phyloP scores from a whole-genome alignment of 345 rosid genomes.

The Combretum micranthum region DNA sequence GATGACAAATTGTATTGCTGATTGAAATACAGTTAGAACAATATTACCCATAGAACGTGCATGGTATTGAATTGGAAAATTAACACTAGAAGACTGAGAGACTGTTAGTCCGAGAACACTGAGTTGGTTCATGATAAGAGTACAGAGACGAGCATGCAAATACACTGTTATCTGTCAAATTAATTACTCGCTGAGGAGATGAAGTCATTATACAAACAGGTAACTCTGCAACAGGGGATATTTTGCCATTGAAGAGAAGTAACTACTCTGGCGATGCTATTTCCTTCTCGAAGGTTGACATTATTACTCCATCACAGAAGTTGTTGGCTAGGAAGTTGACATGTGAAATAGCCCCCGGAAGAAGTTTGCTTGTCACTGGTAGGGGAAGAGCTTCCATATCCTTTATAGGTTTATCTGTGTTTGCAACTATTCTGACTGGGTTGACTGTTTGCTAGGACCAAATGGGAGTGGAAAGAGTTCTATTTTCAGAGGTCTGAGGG shows the following conservation, averaged over 20 bases:
- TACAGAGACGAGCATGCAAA: too few relatives aligned
- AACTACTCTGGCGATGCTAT: conserved; percentile 43
- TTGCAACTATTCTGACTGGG: not conserved
- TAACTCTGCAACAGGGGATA: conserved; percentile 21
- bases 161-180: too few relatives aligned
- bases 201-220: conserved; percentile 19
- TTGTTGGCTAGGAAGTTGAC: conserved; percentile 82
- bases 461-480: conserved; percentile 98
- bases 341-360: conserved; percentile 63
- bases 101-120: too few relatives aligned
- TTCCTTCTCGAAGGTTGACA: conserved; percentile 71
- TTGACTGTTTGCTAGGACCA: conserved; percentile 53
- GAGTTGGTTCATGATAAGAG: too few relatives aligned
- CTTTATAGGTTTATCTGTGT: conserved; percentile 1
- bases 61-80: too few relatives aligned
- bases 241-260: conserved; percentile 23
- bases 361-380: conserved; percentile 97
- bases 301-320: conserved; percentile 86
- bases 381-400: conserved; percentile 21
- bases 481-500: conserved; percentile 86
- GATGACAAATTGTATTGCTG: too few relatives aligned
- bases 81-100: too few relatives aligned
- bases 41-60: too few relatives aligned
- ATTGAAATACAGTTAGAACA: too few relatives aligned
- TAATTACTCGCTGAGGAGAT: too few relatives aligned